These are phyloP conservation scores for Rhodotorula taiwanensis DNA, from an alignment of 768 basidiomycete genomes.

Conservation along the genomic window DNA sequence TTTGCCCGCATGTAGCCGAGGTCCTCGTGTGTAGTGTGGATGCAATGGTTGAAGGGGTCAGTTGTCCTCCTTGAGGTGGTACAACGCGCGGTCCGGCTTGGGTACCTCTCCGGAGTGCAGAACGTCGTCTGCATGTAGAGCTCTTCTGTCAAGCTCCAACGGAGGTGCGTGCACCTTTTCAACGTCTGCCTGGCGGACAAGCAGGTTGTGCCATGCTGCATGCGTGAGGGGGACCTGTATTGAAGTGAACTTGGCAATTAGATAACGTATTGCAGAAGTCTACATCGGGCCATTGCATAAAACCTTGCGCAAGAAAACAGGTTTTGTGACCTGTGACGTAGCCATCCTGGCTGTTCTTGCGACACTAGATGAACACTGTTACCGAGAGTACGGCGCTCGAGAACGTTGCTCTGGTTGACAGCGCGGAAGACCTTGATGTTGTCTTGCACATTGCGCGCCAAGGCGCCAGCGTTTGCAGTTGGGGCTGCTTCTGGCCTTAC, in stretches of 20 bases:
- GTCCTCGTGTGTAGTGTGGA: neutral
- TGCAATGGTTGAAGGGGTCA: neutral
- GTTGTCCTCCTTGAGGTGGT: constrained; percentile 3
- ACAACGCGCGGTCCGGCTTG: constrained; percentile 5
- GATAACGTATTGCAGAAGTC: constrained; percentile 42
- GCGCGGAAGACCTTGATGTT: constrained; percentile 43
- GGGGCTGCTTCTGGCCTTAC: neutral
- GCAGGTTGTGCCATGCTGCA: constrained; percentile 45
- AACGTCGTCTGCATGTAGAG: constrained; percentile 1
- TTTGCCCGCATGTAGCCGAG: constrained; percentile 3
- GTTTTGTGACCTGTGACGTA: constrained; percentile 47
- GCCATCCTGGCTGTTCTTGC: constrained; percentile 48
- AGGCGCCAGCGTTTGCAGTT: constrained; percentile 1
- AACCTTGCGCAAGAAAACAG: constrained; percentile 49
- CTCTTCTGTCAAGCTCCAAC: neutral
- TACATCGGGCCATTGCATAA: constrained; percentile 47
- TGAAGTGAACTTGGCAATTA: constrained; percentile 39
- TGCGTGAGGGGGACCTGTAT: constrained; percentile 45
- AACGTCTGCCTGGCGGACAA: constrained; percentile 45
- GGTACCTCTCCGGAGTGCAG: neutral
- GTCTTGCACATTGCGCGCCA: constrained; percentile 36
- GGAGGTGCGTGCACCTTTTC: constrained; percentile 4
- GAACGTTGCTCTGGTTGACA: constrained; percentile 40
- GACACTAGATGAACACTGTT: constrained; percentile 48
- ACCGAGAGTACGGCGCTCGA: constrained; percentile 43